These are phyloP conservation scores for Lasiosphaeris hirsuta DNA, from an alignment of 495 filamentous ascomycete genomes.

Conservation along the genomic window DNA sequence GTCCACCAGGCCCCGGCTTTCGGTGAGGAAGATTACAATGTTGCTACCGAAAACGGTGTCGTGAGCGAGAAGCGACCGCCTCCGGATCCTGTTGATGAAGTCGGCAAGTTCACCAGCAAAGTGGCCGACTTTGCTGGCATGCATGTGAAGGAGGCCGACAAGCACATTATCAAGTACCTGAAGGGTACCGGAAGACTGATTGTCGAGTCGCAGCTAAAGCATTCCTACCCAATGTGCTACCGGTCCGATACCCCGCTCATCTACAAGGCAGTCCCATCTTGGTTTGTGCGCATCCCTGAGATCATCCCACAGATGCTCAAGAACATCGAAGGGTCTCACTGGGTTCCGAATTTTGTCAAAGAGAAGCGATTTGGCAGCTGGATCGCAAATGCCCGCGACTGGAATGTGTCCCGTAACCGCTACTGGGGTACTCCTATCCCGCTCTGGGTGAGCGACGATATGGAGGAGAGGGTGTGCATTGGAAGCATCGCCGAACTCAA, in stretches of 20 bases:
- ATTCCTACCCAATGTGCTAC: constrained; percentile 95
- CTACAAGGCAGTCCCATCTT: constrained; percentile 88
- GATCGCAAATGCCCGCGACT: constrained; percentile 81
- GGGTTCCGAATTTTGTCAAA: constrained; percentile 91
- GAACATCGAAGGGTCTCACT: constrained; percentile 87
- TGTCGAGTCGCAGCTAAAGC: constrained; percentile 85
- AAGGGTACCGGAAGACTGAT: constrained; percentile 77
- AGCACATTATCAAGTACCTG: constrained; percentile 87
- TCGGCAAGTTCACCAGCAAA: constrained; percentile 74
- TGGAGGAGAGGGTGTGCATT: constrained; percentile 81
- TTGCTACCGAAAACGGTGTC: constrained; percentile 73
- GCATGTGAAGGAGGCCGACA: constrained; percentile 93
- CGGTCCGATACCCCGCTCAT: constrained; percentile 94
- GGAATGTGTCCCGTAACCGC: constrained; percentile 93
- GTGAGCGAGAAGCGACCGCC: constrained; percentile 73
- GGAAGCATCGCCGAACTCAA: constrained; percentile 85
- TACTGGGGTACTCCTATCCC: constrained; percentile 99
- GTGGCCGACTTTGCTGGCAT: constrained; percentile 83
- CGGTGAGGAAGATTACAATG: constrained; percentile 94
- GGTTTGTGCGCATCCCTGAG: constrained; percentile 86
- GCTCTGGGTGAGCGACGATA: constrained; percentile 86
- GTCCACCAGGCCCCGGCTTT: constrained; percentile 95
- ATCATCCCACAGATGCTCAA: constrained; percentile 87
- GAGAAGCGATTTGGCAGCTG: constrained; percentile 74
- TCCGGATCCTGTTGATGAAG: constrained; percentile 85